Evolutionary conservation across 805 yeast species (phyloP).

Genomic region (Lachancea kluyveri): DNA sequence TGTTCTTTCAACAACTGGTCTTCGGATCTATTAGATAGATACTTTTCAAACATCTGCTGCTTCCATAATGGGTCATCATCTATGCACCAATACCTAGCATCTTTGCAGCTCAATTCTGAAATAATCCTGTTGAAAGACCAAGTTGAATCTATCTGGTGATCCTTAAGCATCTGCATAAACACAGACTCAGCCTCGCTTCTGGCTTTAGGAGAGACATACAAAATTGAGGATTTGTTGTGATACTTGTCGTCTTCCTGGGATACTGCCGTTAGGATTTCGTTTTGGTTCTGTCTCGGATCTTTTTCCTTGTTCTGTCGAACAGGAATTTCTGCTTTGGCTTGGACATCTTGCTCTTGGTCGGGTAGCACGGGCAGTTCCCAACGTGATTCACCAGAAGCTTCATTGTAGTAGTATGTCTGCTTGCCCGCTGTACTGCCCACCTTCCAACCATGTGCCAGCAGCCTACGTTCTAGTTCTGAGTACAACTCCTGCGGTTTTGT

Average conservation of each 20-base stretch:
- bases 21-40: constrained; percentile 43
- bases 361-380: constrained; percentile 66
- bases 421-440: constrained; percentile 49
- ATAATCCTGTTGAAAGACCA: constrained; percentile 73
- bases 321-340: constrained; percentile 5
- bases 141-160: constrained; percentile 55
- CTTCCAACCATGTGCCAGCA: constrained; percentile 50
- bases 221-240: constrained; percentile 23
- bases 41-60: constrained; percentile 59
- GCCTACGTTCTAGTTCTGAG: constrained; percentile 38
- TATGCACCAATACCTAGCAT: constrained; percentile 64
- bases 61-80: constrained; percentile 52
- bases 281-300: background rate
- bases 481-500: constrained; percentile 58
- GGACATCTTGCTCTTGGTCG: constrained; percentile 3
- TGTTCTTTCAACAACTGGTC: constrained; percentile 49
- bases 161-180: constrained; percentile 49
- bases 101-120: constrained; percentile 42
- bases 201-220: constrained; percentile 21
- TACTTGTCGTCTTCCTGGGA: constrained; percentile 15
- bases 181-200: constrained; percentile 36
- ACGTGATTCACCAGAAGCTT: constrained; percentile 55
- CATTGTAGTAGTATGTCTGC: constrained; percentile 61
- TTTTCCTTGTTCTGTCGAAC: background rate
- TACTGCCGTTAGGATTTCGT: constrained; percentile 16